These are phyloP conservation scores for Zygosaccharomyces pseudobailii DNA, from an alignment of 1,139 yeast genomes.

Conservation along the genomic window DNA sequence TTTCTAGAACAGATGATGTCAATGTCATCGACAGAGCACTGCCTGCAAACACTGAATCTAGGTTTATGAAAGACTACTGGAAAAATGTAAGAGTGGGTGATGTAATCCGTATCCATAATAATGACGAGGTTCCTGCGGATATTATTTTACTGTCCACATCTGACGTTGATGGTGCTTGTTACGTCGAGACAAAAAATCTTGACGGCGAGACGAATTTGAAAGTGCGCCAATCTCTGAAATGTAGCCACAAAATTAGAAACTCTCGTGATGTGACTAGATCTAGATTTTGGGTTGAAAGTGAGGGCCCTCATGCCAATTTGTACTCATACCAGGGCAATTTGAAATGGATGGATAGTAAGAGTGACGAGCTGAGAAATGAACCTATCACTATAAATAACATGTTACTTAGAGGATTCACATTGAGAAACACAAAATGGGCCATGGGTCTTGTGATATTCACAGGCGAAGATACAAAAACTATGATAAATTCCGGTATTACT, in stretches of 20 bases:
- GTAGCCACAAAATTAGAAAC: conserved; percentile 61
- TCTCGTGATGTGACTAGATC: conserved; percentile 69
- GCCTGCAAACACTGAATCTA: conserved; percentile 30
- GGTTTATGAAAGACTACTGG: conserved; percentile 75
- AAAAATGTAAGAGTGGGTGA: conserved; percentile 89
- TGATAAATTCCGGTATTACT: conserved; percentile 88
- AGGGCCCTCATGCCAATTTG: conserved; percentile 79
- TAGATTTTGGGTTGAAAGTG: conserved; percentile 83
- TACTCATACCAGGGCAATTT: conserved; percentile 74
- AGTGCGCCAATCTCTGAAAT: conserved; percentile 66
- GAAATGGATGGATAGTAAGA: conserved; percentile 42
- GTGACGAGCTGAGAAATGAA: conserved; percentile 48
- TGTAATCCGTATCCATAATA: conserved; percentile 72
- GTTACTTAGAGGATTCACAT: conserved; percentile 82
- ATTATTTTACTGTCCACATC: conserved; percentile 73
- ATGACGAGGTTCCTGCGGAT: conserved; percentile 95
- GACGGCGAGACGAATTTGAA: conserved; percentile 97
- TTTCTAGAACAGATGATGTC: conserved; percentile 17
- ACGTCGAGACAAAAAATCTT: conserved; percentile 86
- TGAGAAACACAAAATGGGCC: conserved; percentile 91
- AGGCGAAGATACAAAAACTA: conserved; percentile 85
- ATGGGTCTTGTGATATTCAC: conserved; percentile 87
- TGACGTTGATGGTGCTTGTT: conserved; percentile 86
- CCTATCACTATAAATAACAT: conserved; percentile 77
- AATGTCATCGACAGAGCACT: conserved; percentile 27